phyloP scores from a whole-genome alignment of 495 filamentous ascomycete genomes.

The Penicillium chermesinum region DNA sequence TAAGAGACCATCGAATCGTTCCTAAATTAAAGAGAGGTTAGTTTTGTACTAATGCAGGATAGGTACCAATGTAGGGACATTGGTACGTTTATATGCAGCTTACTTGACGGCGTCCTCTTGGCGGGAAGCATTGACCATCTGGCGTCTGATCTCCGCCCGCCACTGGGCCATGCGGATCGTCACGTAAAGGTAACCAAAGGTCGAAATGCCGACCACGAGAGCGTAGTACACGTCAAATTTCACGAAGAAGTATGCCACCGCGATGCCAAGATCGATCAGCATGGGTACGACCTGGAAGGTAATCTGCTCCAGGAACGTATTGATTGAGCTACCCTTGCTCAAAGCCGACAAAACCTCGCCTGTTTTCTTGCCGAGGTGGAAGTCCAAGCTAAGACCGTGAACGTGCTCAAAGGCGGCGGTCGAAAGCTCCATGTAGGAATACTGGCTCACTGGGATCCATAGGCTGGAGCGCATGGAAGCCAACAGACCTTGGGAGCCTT shows the following conservation, averaged over 20 bases:
- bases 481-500: constrained; percentile 81
- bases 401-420: constrained; percentile 97
- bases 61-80: not conserved
- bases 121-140: constrained; percentile 90
- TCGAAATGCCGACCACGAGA: constrained; percentile 83
- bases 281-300: constrained; percentile 95
- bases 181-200: constrained; percentile 93
- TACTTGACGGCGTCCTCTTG: constrained; percentile 92
- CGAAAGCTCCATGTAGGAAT: constrained; percentile 90
- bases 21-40: constrained; percentile 28
- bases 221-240: constrained; percentile 84
- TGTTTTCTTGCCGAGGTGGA: constrained; percentile 93
- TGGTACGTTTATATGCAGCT: constrained; percentile 6
- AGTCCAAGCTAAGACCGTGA: constrained; percentile 88
- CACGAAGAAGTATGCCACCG: constrained; percentile 79
- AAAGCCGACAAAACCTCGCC: constrained; percentile 92
- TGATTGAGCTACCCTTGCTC: constrained; percentile 94
- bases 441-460: constrained; percentile 95
- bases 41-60: not conserved
- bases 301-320: constrained; percentile 91
- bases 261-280: constrained; percentile 83
- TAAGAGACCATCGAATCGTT: constrained; percentile 98
- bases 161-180: constrained; percentile 95
- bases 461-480: constrained; percentile 74
- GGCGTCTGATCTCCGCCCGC: constrained; percentile 79